Conservation (phyloP, 768 basidiomycete genomes). For the Mrakia blollopis region DNA sequence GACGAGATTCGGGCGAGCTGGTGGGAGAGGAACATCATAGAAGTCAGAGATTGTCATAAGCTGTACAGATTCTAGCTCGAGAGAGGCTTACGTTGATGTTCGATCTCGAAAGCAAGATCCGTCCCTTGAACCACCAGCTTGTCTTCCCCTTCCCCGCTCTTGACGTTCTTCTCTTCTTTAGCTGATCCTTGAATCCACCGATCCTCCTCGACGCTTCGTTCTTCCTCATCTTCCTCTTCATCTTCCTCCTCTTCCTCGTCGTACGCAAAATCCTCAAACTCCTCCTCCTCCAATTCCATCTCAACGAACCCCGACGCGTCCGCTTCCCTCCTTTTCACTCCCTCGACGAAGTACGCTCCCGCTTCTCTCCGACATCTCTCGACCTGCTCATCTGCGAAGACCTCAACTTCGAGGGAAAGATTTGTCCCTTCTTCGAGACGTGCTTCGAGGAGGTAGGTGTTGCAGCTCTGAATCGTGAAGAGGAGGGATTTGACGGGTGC, state of each 20-base stretch:
- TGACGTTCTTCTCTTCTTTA: not conserved
- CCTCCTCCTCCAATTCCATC: not conserved
- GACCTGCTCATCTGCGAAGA: not conserved
- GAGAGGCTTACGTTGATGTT: not conserved
- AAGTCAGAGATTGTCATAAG: not conserved
- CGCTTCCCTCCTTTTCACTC: not conserved
- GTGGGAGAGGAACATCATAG: not conserved
- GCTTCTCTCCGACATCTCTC: not conserved
- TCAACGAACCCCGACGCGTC: not conserved
- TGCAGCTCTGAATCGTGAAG: not conserved
- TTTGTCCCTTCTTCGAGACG: not conserved
- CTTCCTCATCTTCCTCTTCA: not conserved
- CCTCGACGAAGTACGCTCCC: not conserved
- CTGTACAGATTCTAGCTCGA: no score
- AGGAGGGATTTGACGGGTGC: conserved; percentile 1
- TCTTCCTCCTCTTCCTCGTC: not conserved
- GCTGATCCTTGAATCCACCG: not conserved
- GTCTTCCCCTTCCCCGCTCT: not conserved
- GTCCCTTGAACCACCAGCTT: not conserved
- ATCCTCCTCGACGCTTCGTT: not conserved
- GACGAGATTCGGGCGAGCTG: not conserved
- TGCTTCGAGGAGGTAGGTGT: not conserved
- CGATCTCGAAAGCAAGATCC: not conserved
- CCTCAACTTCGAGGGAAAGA: not conserved
- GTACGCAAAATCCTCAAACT: not conserved